Conservation (phyloP, 495 filamentous ascomycete species). For the Tricharina praecox region DNA sequence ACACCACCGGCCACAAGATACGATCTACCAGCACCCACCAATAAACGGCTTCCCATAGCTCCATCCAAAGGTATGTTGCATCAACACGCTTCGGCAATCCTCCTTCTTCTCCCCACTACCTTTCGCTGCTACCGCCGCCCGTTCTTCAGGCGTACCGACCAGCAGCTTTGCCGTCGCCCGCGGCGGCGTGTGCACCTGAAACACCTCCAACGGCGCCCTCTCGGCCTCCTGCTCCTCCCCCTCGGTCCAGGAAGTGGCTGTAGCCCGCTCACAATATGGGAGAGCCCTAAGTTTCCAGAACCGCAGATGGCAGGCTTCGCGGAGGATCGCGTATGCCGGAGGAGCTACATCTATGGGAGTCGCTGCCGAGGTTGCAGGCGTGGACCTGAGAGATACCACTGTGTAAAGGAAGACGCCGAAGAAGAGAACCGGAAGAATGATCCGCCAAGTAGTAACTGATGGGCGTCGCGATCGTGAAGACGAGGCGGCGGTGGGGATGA, state of each 20-base stretch:
- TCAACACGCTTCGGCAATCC: slow-evolving; percentile 42
- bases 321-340: no score
- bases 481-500: not conserved
- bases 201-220: slow-evolving; percentile 38
- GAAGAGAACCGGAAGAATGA: not conserved
- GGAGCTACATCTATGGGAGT: not conserved
- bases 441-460: not conserved
- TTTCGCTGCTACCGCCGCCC: slow-evolving; percentile 10
- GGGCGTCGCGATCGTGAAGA: not conserved
- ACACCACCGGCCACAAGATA: not conserved
- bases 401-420: not conserved
- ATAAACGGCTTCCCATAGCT: slow-evolving; percentile 70
- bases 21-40: slow-evolving; percentile 32
- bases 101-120: no score
- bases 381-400: not conserved
- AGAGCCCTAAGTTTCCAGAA: slow-evolving; percentile 1
- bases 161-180: slow-evolving; percentile 19
- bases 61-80: slow-evolving; percentile 55
- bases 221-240: not conserved
- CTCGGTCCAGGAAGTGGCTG: not conserved
- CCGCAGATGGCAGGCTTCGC: slow-evolving; percentile 1
- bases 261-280: not conserved
- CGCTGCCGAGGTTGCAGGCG: not conserved
- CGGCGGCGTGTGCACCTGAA: slow-evolving; percentile 49
- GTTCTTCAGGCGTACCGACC: slow-evolving; percentile 6